Percentiles rank a stretch among this genome's conserved stretches.
Evolutionary conservation across 1,139 yeast species (phyloP).

Genomic region (Pichia sp.): DNA sequence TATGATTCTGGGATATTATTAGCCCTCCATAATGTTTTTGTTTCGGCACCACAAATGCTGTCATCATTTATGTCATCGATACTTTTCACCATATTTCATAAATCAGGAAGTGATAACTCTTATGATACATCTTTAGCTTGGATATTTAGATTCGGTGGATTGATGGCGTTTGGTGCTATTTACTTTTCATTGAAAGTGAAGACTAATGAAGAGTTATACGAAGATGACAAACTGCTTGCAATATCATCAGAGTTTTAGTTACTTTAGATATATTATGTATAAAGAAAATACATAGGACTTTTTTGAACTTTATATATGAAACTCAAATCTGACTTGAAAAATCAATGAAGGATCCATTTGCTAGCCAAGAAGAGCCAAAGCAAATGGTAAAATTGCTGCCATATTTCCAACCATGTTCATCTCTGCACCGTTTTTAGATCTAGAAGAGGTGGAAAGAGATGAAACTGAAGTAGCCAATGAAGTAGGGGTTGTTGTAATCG

Average conservation of each 20-base stretch:
- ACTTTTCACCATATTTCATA: slow-evolving; percentile 30
- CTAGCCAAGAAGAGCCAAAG: too few species aligned
- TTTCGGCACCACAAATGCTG: slow-evolving; percentile 42
- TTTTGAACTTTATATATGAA: too few species aligned
- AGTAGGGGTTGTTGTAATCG: too few species aligned
- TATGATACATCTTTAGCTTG: slow-evolving; percentile 37
- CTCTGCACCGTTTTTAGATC: too few species aligned
- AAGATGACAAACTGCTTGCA: slow-evolving; percentile 27
- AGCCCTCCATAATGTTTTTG: slow-evolving; percentile 43
- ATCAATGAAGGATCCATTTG: too few species aligned
- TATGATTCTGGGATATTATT: slow-evolving; percentile 41
- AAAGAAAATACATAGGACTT: too few species aligned
- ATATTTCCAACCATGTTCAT: too few species aligned
- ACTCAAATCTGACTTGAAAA: too few species aligned
- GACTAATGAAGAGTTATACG: slow-evolving; percentile 28
- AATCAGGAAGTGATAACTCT: slow-evolving; percentile 13
- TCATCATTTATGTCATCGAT: slow-evolving; percentile 37
- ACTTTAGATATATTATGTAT: not conserved
- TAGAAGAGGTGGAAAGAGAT: too few species aligned
- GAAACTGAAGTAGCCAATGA: too few species aligned
- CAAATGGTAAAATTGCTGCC: too few species aligned
- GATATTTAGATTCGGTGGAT: slow-evolving; percentile 43
- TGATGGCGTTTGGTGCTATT: slow-evolving; percentile 36
- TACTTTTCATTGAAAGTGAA: slow-evolving; percentile 31
- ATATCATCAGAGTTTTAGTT: slow-evolving; percentile 41